Base-by-base conservation (phyloP, 371 early-diverging fungal species). In the Coemansia sp. region DNA sequence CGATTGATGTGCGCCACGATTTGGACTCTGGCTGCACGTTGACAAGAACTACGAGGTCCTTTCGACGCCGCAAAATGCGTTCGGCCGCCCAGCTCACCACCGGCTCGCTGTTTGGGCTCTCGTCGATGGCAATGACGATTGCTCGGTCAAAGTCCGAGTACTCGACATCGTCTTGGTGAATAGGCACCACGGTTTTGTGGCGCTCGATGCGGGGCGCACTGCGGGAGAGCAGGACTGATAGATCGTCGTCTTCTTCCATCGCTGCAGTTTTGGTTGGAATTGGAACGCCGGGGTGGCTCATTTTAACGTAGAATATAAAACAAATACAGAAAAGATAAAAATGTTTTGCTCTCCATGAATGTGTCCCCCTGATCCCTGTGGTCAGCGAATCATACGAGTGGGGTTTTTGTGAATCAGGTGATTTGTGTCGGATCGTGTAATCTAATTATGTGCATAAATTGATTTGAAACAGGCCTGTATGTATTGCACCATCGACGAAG, bases 141-240 rank as follows among this genome's bases (percentile, higher is more conserved):
- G 75, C 75, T 12, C 75, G 71, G 52, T 75, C 75, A 75, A 75
- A 75, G 67, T 75, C 75, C 26, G 75, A 75, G 53, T 70, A 75
- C 56, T 71, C 75, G 48, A 75, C 75, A 26, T 75, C 75, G 61
- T 75, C 75, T 62, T 75, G 71, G 59, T 75, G 75, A 30, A 75
- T 67, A 26, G 75, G 75, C 2, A 75, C 75, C 18, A 75, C 75
- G 11, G 75, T 75, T 48, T 71, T 70, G 62, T 71, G 71, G 23
- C 75, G 67, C 67, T 75, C 75, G 12, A 75, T 75, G 25, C 62
- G 67, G 9, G 75, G 75, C 9, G 75, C 75, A 30, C 75, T 75
- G 53, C 75, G 75, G 26, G 75, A 70, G n/a, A 75, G 61, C 37
- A 75, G 71, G 28, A 60, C 62, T 0, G 75, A 75, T 18, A 75